These are phyloP conservation scores for Lupinus albus DNA, from an alignment of 306 rosid species.

Conservation along the genomic window DNA sequence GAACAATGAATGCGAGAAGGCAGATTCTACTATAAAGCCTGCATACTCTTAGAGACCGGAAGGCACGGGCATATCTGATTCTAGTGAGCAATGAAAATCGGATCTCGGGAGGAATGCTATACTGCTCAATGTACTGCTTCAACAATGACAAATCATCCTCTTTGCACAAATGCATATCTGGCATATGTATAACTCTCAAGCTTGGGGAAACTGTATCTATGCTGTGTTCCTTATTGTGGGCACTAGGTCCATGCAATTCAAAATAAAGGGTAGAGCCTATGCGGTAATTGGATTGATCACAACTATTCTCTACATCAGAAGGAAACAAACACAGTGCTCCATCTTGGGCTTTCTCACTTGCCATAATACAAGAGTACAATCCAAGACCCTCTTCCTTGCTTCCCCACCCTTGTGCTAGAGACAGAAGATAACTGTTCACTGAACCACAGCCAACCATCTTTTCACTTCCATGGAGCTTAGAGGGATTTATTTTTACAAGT, in stretches of 20 bases:
- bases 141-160: slow-evolving; percentile 74
- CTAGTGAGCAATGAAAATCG: slow-evolving; percentile 85
- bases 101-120: slow-evolving; percentile 70
- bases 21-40: slow-evolving; percentile 85
- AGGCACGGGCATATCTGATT: slow-evolving; percentile 91
- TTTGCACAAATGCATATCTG: slow-evolving; percentile 75
- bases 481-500: slow-evolving; percentile 87
- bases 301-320: slow-evolving; percentile 68
- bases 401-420: slow-evolving; percentile 99
- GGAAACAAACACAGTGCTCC: slow-evolving; percentile 80
- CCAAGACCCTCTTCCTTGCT: slow-evolving; percentile 99
- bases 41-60: slow-evolving; percentile 77
- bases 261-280: slow-evolving; percentile 91
- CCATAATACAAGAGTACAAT: slow-evolving; percentile 82
- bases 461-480: slow-evolving; percentile 88
- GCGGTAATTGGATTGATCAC: slow-evolving; percentile 68
- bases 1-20: slow-evolving; percentile 89
- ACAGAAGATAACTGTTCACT: slow-evolving; percentile 82
- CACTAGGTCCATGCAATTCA: slow-evolving; percentile 68
- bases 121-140: slow-evolving; percentile 82
- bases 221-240: slow-evolving; percentile 56
- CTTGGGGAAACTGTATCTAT: slow-evolving; percentile 50
- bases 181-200: slow-evolving; percentile 75
- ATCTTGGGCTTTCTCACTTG: slow-evolving; percentile 73
- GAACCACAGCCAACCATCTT: slow-evolving; percentile 92